Conservation (phyloP, 345 rosid species). For the Dovyalis caffra region DNA sequence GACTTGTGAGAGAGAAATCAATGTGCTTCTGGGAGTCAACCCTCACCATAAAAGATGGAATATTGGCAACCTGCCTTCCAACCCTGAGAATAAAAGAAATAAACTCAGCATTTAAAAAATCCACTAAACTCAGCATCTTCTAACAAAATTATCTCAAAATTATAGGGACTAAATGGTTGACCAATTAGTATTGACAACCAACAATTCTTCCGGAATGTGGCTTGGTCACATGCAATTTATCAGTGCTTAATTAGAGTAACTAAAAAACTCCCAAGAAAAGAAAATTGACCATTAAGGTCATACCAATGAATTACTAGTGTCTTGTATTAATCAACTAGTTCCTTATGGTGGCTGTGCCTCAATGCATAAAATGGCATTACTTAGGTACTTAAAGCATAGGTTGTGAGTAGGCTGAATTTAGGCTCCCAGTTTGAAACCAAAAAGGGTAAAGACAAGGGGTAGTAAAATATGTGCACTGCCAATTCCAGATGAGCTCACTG, state of each 20-base stretch:
- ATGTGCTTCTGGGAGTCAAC: conserved; percentile 31
- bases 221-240: no score
- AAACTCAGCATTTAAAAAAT: not conserved
- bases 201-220: not conserved
- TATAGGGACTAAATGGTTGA: no score
- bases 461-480: not conserved
- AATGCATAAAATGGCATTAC: not conserved
- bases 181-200: not conserved
- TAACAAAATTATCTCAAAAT: not conserved
- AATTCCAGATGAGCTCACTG: not conserved
- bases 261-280: not conserved
- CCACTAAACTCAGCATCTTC: not conserved
- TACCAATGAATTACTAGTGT: not conserved
- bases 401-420: not conserved
- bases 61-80: conserved; percentile 32
- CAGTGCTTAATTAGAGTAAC: not conserved
- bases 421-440: not conserved
- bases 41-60: conserved; percentile 34
- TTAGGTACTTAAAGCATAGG: not conserved
- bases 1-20: conserved; percentile 28
- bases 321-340: not conserved
- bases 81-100: conserved; percentile 12
- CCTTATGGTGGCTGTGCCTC: no score
- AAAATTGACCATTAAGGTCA: not conserved
- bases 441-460: not conserved